Evolutionary conservation across 306 rosid species (phyloP).

Genomic region (Coriaria nepalensis): DNA sequence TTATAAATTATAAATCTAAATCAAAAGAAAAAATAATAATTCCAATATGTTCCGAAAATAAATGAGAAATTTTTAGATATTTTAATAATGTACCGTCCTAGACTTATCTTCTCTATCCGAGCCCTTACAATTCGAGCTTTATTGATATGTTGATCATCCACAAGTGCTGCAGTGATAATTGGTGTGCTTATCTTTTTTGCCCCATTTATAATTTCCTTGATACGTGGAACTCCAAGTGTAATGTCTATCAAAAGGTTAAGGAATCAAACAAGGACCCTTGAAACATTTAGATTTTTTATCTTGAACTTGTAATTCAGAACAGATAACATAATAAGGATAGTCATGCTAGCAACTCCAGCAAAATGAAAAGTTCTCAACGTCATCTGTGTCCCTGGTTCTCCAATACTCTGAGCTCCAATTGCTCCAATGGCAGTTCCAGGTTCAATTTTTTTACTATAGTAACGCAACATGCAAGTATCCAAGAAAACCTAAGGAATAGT

Average conservation of each 20-base stretch:
- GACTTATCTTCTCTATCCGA: constrained; percentile 80
- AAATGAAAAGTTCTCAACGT: constrained; percentile 89
- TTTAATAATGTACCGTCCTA: constrained; percentile 51
- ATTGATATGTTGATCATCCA: constrained; percentile 35
- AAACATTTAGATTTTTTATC: too few species aligned
- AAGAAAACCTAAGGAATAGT: constrained; percentile 47
- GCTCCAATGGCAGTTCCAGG: constrained; percentile 92
- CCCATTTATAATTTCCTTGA: constrained; percentile 84
- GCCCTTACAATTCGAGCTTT: constrained; percentile 62
- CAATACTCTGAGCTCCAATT: constrained; percentile 97
- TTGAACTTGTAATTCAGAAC: too few species aligned
- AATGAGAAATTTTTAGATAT: too few species aligned
- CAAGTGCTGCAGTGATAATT: constrained; percentile 67
- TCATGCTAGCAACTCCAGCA: constrained; percentile 99
- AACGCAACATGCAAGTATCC: constrained; percentile 73
- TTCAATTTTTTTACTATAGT: constrained; percentile 56
- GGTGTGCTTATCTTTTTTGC: constrained; percentile 70
- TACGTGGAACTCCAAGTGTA: constrained; percentile 93
- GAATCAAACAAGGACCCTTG: constrained; percentile 16
- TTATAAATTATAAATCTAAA: too few species aligned
- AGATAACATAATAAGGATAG: constrained; percentile 47
- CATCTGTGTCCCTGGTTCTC: constrained; percentile 99
- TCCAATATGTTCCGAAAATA: too few species aligned
- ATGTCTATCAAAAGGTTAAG: constrained; percentile 52
- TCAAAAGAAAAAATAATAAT: too few species aligned